Percentiles rank a stretch among this genome's conserved stretches.
These are phyloP conservation scores for Pilobolus umbonatus DNA, from an alignment of 192 early-diverging fungal species.

Conservation along the genomic window DNA sequence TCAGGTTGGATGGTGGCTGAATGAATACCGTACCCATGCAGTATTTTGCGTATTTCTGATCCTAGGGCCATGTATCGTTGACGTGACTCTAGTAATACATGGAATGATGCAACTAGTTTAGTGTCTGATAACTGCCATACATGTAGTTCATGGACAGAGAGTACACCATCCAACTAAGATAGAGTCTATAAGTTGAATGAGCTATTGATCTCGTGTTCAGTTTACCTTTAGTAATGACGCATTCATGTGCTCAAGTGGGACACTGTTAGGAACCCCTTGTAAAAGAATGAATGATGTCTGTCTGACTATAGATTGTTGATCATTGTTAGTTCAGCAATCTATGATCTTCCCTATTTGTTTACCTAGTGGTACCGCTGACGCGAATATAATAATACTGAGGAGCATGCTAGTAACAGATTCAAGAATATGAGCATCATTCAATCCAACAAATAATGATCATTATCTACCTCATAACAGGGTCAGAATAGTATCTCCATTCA, in stretches of 20 bases:
- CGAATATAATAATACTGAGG: conserved; percentile 57
- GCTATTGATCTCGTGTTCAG: not conserved
- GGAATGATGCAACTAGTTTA: conserved; percentile 79
- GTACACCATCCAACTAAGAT: conserved; percentile 50
- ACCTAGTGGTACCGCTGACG: conserved; percentile 43
- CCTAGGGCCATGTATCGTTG: conserved; percentile 70
- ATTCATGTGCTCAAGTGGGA: conserved; percentile 63
- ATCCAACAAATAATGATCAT: not conserved
- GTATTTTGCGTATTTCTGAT: conserved; percentile 61
- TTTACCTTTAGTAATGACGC: conserved; percentile 50
- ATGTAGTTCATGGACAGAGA: conserved; percentile 86
- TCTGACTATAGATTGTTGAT: conserved; percentile 22
- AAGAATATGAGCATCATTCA: not conserved
- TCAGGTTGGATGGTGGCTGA: conserved; percentile 91
- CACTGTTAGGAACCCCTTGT: conserved; percentile 68
- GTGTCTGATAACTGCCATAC: conserved; percentile 88
- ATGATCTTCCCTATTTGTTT: conserved; percentile 1
- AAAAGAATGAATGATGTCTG: conserved; percentile 75
- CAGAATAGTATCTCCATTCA: conserved; percentile 75
- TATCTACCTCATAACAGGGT: conserved; percentile 69
- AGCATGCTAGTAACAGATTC: conserved; percentile 44
- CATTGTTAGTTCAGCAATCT: not conserved
- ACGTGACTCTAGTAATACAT: conserved; percentile 61
- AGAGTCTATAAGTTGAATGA: not conserved
- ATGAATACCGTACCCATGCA: conserved; percentile 81